A percentile compares a stretch with the other conserved stretches of the same genome.
Conservation (phyloP, 2,329 filamentous ascomycete species). For the Alternaria hordeiaustralica region DNA sequence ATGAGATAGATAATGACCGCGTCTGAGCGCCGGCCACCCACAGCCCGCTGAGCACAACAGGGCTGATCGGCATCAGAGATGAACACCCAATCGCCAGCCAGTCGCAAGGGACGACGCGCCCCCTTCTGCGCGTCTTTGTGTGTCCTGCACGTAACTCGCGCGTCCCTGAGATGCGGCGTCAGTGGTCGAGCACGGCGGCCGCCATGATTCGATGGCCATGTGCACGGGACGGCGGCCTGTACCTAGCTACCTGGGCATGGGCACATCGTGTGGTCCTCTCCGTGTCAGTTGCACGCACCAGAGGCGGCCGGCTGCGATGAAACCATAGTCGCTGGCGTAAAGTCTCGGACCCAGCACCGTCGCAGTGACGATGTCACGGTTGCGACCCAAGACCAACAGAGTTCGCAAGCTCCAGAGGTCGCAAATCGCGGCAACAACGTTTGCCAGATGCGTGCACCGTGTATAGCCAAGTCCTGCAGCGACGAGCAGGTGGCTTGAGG, state of each 20-base stretch:
- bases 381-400: neutral
- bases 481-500: slow-evolving; percentile 19
- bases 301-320: slow-evolving; percentile 32
- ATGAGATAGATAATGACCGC: slow-evolving; percentile 19
- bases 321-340: slow-evolving; percentile 27
- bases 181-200: slow-evolving; percentile 25
- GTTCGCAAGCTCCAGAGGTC: neutral
- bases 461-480: slow-evolving; percentile 15
- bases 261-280: slow-evolving; percentile 26
- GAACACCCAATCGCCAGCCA: slow-evolving; percentile 20
- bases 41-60: slow-evolving; percentile 10
- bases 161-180: slow-evolving; percentile 43
- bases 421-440: slow-evolving; percentile 1
- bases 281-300: slow-evolving; percentile 30
- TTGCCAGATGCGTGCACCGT: neutral
- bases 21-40: slow-evolving; percentile 20
- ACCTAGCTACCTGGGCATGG: neutral
- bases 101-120: slow-evolving; percentile 28
- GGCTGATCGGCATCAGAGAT: slow-evolving; percentile 29
- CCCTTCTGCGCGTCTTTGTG: slow-evolving; percentile 15
- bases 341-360: slow-evolving; percentile 41
- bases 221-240: slow-evolving; percentile 42
- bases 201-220: slow-evolving; percentile 40
- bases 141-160: slow-evolving; percentile 38
- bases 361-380: slow-evolving; percentile 16